Evolutionary conservation across 306 rosid genomes (phyloP).

Genomic region (Castanea mollissima): DNA sequence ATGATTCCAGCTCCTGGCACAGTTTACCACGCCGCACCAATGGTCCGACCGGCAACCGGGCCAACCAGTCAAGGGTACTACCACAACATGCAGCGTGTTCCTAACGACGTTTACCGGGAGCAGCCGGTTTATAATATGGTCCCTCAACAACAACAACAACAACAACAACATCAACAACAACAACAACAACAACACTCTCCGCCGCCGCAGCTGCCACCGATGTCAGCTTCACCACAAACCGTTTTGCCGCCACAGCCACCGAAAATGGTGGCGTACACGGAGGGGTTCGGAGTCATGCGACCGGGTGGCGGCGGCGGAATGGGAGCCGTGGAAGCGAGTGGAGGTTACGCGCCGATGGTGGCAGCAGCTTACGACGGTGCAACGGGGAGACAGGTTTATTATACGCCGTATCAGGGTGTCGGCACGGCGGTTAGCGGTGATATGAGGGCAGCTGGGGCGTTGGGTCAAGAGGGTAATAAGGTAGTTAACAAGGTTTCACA

Average conservation of each 20-base stretch:
- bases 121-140: slow-evolving; percentile 52
- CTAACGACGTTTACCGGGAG: slow-evolving; percentile 69
- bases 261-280: slow-evolving; percentile 44
- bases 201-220: slow-evolving; percentile 12
- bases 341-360: slow-evolving; percentile 31
- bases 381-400: slow-evolving; percentile 80
- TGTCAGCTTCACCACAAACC: slow-evolving; percentile 31
- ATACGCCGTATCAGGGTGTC: slow-evolving; percentile 51
- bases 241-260: slow-evolving; percentile 44
- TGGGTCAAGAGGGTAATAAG: slow-evolving; percentile 77
- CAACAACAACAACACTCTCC: not conserved
- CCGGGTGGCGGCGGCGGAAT: slow-evolving; percentile 27
- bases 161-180: not conserved
- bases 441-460: slow-evolving; percentile 29
- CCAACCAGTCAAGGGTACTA: slow-evolving; percentile 59
- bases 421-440: slow-evolving; percentile 32
- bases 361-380: slow-evolving; percentile 47
- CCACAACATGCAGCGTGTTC: slow-evolving; percentile 59
- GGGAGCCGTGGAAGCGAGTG: slow-evolving; percentile 29
- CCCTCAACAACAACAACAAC: slow-evolving; percentile 11
- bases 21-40: slow-evolving; percentile 49
- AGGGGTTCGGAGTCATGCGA: slow-evolving; percentile 48
- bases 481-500: slow-evolving; percentile 65
- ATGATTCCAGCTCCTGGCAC: slow-evolving; percentile 54
- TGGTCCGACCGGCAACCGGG: slow-evolving; percentile 42